phyloP scores from a whole-genome alignment of 192 early-diverging fungal species.

The Endogone sp. region DNA sequence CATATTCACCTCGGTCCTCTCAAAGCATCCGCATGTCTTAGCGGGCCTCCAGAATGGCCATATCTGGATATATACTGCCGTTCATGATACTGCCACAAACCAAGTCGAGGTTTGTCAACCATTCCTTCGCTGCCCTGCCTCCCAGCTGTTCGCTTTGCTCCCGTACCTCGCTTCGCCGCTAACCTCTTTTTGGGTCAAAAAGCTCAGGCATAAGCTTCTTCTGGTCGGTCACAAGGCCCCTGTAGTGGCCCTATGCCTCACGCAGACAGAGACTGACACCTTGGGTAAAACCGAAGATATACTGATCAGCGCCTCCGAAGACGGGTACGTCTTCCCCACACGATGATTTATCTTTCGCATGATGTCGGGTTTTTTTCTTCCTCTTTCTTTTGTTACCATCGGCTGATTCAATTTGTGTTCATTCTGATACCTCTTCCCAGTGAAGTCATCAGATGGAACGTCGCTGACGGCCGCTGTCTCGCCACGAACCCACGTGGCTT shows the following conservation, averaged over 20 bases:
- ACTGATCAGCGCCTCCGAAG: slow-evolving; percentile 49
- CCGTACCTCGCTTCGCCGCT: too few species aligned
- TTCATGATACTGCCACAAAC: neutral
- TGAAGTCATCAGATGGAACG: slow-evolving; percentile 45
- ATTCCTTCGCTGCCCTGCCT: neutral
- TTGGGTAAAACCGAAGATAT: slow-evolving; percentile 37
- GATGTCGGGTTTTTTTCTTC: too few species aligned
- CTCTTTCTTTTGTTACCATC: too few species aligned
- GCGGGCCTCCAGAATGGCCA: slow-evolving; percentile 49
- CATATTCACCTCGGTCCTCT: neutral
- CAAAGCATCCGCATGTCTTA: slow-evolving; percentile 30
- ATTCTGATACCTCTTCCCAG: slow-evolving; percentile 12
- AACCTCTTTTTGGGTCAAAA: too few species aligned
- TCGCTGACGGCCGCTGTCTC: slow-evolving; percentile 49
- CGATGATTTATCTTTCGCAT: too few species aligned
- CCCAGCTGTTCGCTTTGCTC: too few species aligned
- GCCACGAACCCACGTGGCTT: slow-evolving; percentile 35
- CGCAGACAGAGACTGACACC: slow-evolving; percentile 36
- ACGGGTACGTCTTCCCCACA: slow-evolving; percentile 37
- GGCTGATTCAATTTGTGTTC: neutral
- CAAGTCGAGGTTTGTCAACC: neutral
- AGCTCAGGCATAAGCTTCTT: slow-evolving; percentile 41
- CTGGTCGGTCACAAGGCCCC: slow-evolving; percentile 46
- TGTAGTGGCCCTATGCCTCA: slow-evolving; percentile 37
- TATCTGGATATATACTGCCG: slow-evolving; percentile 44